Conservation (phyloP, 371 early-diverging fungal genomes). For the Rozella allomycis region DNA sequence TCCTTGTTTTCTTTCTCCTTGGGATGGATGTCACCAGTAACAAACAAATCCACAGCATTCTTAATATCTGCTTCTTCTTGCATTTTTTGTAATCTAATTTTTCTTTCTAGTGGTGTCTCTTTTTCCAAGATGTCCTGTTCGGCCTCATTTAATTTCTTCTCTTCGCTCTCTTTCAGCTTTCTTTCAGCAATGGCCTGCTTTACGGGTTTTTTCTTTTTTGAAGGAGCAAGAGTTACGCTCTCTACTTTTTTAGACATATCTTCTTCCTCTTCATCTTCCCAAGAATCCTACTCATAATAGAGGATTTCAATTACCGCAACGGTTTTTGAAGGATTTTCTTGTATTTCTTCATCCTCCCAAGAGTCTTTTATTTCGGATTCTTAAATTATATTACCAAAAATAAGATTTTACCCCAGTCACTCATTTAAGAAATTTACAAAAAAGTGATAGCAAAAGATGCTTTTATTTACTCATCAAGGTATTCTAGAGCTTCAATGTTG, state of each 20-base stretch:
- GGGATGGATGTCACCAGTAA: constrained; percentile 7
- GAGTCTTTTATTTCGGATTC: too few species aligned
- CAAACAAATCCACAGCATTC: constrained; percentile 61
- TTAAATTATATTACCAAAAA: too few species aligned
- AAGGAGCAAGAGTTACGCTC: constrained; percentile 14
- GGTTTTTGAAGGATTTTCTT: too few species aligned
- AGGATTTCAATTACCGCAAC: too few species aligned
- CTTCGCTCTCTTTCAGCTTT: constrained; percentile 48
- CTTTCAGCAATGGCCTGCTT: constrained; percentile 52
- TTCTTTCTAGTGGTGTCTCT: constrained; percentile 46
- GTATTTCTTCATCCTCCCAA: too few species aligned
- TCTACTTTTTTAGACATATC: constrained; percentile 12
- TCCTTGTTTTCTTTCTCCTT: constrained; percentile 2
- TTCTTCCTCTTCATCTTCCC: constrained; percentile 39
- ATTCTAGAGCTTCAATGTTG: too few species aligned
- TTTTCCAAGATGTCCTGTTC: constrained; percentile 8
- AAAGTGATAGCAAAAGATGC: too few species aligned
- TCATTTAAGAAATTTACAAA: too few species aligned
- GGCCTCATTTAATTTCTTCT: constrained; percentile 29
- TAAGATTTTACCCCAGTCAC: too few species aligned
- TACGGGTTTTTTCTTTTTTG: constrained; percentile 44
- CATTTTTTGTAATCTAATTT: constrained; percentile 36
- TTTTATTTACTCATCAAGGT: too few species aligned
- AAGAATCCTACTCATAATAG: constrained; percentile 38
- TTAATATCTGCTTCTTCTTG: constrained; percentile 58